Evolutionary conservation across 164 flowering plant genomes (phyloP).

Genomic region (Kalanchoe fedtschenkoi): DNA sequence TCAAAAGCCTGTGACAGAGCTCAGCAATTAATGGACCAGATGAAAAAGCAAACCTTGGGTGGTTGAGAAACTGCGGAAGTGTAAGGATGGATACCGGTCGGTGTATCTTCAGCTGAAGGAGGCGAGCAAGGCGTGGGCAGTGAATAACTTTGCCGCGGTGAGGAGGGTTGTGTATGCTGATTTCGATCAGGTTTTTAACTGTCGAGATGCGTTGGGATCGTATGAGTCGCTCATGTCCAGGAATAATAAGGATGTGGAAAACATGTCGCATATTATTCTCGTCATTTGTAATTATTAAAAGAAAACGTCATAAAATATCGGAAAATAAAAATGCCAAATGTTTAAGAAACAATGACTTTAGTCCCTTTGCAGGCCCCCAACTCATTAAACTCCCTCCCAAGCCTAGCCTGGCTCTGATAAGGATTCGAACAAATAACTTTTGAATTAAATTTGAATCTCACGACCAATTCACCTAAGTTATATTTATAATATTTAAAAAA

Average conservation of each 20-base stretch:
- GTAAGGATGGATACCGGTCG: background rate
- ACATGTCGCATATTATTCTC: background rate
- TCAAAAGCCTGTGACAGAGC: background rate
- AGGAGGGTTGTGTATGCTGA: background rate
- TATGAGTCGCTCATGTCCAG: background rate
- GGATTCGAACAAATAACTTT: too few relatives aligned
- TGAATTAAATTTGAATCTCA: too few relatives aligned
- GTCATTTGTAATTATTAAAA: background rate
- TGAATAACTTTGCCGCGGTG: background rate
- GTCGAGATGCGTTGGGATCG: background rate
- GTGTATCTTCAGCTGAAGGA: background rate
- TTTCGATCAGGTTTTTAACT: background rate
- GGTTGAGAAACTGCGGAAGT: background rate
- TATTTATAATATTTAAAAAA: too few relatives aligned
- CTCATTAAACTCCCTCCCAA: too few relatives aligned
- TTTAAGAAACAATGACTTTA: too few relatives aligned
- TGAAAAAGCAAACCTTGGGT: background rate
- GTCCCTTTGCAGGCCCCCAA: too few relatives aligned
- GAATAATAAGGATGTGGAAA: background rate
- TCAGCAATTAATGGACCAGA: background rate
- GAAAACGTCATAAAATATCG: too few relatives aligned
- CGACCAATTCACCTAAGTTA: too few relatives aligned
- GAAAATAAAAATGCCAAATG: too few relatives aligned
- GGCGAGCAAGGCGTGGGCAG: background rate
- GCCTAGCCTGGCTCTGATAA: too few relatives aligned